Evolutionary conservation across 1,284 basidiomycete species (phyloP), one percentile per base, ranked within the genome.

Genomic region (Schizophyllum commune): DNA sequence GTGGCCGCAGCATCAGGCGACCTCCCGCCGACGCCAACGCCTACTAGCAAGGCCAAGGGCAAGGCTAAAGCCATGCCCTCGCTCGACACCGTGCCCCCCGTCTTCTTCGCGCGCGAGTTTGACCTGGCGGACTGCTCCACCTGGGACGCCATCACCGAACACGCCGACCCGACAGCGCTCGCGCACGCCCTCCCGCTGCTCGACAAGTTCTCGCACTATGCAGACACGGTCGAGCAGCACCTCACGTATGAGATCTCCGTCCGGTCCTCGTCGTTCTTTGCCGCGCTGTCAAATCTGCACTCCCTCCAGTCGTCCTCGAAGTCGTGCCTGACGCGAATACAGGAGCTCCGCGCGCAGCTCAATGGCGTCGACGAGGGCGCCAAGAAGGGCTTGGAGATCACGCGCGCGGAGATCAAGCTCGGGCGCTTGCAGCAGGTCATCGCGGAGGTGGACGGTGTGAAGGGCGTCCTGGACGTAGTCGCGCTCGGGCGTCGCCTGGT

Each of bases 151-250:
- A 90, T 98, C 57, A 92, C 92, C 11, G 89, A 92, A 66, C 80
- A 74, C 59, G 71, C 78, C 52, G 83, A 89, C 66, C 83, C 84
- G 0, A 77, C 82, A 0, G 77, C 84, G 9, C 78, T 88, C 65
- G 80, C 87, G 22, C 77, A 90, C 75, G 79, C 88, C 3, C 78
- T 88, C 2, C 88, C 87, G 0, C 79, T 96, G 1, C 88, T 97
- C n/a, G 95, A 98, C 70, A 90, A 88, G 69, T 84, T 98, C 61
- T 95, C 94, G 13, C 89, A 94, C 64, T 91, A 98, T 69, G 89
- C 96, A 6, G 97, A 98, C 72, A 91, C 92, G 1, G 85, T 99
- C 64, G 96, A 99, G 70, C 88, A 95, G 65, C 96, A 99, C 71
- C 89, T 99, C 60, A 86, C 97, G 15, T 87, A 88, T 66, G 96